Percentiles rank a stretch among this genome's conserved stretches.
These are phyloP conservation scores for Prasinococcaceae sp. DNA, from an alignment of 139 green algal genomes.

Conservation along the genomic window DNA sequence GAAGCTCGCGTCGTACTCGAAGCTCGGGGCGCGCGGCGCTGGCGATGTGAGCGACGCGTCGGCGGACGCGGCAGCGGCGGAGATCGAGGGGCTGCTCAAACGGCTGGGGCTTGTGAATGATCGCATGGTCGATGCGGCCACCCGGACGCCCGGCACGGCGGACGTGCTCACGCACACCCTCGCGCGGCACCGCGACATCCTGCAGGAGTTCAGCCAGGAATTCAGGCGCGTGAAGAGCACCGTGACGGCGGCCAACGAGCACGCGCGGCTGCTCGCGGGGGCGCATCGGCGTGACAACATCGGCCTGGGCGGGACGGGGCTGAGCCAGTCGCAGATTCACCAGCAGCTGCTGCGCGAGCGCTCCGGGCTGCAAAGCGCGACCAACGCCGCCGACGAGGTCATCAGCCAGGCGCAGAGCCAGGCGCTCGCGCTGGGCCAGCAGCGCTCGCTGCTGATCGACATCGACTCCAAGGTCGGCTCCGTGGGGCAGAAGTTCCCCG, in stretches of 20 bases:
- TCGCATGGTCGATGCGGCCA: slow-evolving; percentile 44
- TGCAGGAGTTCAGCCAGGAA: slow-evolving; percentile 79
- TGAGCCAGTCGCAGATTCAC: background rate
- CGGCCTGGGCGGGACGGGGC: slow-evolving; percentile 7
- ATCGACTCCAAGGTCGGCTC: slow-evolving; percentile 37
- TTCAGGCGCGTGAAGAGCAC: slow-evolving; percentile 48
- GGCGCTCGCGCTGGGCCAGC: slow-evolving; percentile 36
- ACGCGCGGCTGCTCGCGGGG: slow-evolving; percentile 50
- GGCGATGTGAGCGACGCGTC: slow-evolving; percentile 29
- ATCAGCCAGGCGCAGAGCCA: slow-evolving; percentile 54
- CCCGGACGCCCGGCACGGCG: slow-evolving; percentile 20
- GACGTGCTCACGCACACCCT: slow-evolving; percentile 72
- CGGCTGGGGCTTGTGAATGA: slow-evolving; percentile 66
- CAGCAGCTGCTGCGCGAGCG: slow-evolving; percentile 62
- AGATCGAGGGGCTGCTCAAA: slow-evolving; percentile 62
- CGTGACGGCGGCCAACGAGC: slow-evolving; percentile 44
- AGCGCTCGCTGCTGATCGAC: slow-evolving; percentile 39
- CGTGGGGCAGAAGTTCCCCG: slow-evolving; percentile 57
- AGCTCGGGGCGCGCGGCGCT: slow-evolving; percentile 36
- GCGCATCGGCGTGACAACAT: slow-evolving; percentile 20
- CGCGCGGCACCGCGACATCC: slow-evolving; percentile 77
- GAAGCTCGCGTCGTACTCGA: slow-evolving; percentile 71
- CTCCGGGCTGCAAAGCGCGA: slow-evolving; percentile 29
- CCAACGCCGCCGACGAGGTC: slow-evolving; percentile 55
- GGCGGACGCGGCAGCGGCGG: slow-evolving; percentile 33